Evolutionary conservation across 768 basidiomycete species (phyloP), one percentile per base, ranked within the genome.

Genomic region (Russula olivacea): DNA sequence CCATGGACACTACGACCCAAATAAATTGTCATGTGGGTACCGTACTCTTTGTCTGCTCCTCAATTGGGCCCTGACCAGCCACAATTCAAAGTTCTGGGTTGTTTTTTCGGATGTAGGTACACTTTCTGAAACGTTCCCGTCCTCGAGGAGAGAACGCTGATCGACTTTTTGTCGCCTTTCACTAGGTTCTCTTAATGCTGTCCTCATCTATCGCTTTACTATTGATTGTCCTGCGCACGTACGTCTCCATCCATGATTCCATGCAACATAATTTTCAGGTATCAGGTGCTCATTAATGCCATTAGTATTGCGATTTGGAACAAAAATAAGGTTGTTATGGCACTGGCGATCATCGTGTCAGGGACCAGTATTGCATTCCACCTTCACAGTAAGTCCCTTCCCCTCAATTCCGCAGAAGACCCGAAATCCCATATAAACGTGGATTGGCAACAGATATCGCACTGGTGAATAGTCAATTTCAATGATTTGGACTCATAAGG

Each of bases 291-390:
- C 23, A 58, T 25, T 1, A 21, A 2, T 17, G 4, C 17, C 8
- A 7, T 23, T 47, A 58, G 57, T 10, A 3, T 61, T 28, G 60
- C 53, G 1, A 36, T 61, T 28, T 61, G 60, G 60, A 45, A 55
- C 2, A 45, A 25, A 30, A 41, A 36, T 19, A 48, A 4, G n/a
- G 10, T 36, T 19, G 34, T 47, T 0, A 1, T 55, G 4, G 11
- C 9, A 3, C 4, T 53, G 1, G 21, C 47, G 9, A 6, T 15
- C 6, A 14, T 8, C 12, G 23, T n/a, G 12, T 61, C 15, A 50
- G 10, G 1, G 34, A 28, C 5, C 17, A 55, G 23, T 15, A 1
- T 55, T 28, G 17, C 1, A 8, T 43, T 45, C 41, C 45, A 34
- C 25, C 25, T 55, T 9, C 36, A 55, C 23, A 34, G 60, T 43